These are phyloP conservation scores for Daldinia decipiens DNA, from an alignment of 495 filamentous ascomycete genomes.

Conservation along the genomic window DNA sequence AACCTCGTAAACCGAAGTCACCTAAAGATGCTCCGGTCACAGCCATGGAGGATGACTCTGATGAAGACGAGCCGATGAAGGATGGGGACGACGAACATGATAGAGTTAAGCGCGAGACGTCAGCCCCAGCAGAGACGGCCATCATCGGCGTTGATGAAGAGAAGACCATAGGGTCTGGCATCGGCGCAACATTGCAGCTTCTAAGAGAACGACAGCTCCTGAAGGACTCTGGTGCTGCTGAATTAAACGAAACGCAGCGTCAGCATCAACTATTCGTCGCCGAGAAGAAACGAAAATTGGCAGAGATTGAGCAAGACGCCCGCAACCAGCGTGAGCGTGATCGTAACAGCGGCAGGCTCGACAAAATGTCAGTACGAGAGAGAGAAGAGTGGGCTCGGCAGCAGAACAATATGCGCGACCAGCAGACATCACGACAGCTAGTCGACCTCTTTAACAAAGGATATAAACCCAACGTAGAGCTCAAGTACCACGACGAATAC, in stretches of 20 bases:
- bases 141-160: slow-evolving; percentile 87
- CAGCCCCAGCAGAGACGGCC: slow-evolving; percentile 62
- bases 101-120: slow-evolving; percentile 63
- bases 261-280: slow-evolving; percentile 82
- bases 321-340: slow-evolving; percentile 88
- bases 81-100: slow-evolving; percentile 66
- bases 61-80: slow-evolving; percentile 57
- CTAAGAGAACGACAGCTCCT: slow-evolving; percentile 85
- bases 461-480: slow-evolving; percentile 88
- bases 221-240: slow-evolving; percentile 67
- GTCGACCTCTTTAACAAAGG: slow-evolving; percentile 84
- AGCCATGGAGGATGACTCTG: slow-evolving; percentile 61
- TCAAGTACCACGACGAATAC: slow-evolving; percentile 89
- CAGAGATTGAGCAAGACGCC: slow-evolving; percentile 79
- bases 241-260: slow-evolving; percentile 74
- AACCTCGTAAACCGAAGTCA: slow-evolving; percentile 56
- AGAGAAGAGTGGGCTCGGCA: slow-evolving; percentile 88
- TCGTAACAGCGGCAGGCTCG: slow-evolving; percentile 79
- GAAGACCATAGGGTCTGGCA: slow-evolving; percentile 75
- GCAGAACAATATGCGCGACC: slow-evolving; percentile 88
- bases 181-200: slow-evolving; percentile 83
- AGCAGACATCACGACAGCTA: slow-evolving; percentile 79
- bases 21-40: slow-evolving; percentile 52
- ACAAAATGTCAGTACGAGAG: slow-evolving; percentile 87
- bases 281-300: slow-evolving; percentile 77